Base-by-base conservation (phyloP, 129 eudicot genomes). In the Tagetes erecta region DNA sequence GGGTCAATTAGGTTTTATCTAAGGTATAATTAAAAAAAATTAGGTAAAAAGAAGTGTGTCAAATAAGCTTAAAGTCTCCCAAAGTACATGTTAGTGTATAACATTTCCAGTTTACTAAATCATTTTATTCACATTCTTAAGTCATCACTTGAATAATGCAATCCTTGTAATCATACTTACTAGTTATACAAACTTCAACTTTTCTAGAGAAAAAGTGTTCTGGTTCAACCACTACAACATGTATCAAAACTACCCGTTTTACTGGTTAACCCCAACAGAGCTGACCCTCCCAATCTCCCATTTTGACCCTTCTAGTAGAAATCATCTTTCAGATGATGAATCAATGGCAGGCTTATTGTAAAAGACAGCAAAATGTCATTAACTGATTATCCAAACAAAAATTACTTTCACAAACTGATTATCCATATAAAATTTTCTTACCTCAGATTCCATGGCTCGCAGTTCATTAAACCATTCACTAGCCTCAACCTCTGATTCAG, bases 401-500 rank as follows among this genome's bases (percentile, higher is more conserved):
- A 58, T 27, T 20, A 40, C 30, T 20, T 81, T 4, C 10, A 14
- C 14, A 27, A 0, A 53, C 4, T 34, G 8, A 77, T 71, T 44
- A 77, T 38, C 50, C 30, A 68, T 49, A 37, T 2, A 44, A 50
- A 14, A 49, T n/a, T 20, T 81, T 76, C 87, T 76, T 74, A 94
- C 99, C 99, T 94, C 97, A 38, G 96, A 90, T 83, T 94, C 99
- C 88, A 94, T 94, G 64, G 97, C 96, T 72, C 97, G 91, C 47
- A 94, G 87, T 83, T 91, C 97, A 82, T 94, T 94, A 77, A 78
- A 84, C 91, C 91, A 88, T 70, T 80, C 87, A 30, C 82, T 73
- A 65, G 78, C 76, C 70, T 73, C 95, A 8, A 65, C 41, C 62
- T 75, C 87, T 4, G 80, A 58, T 51, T 80, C 70, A 42, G 71